Base-by-base conservation (phyloP, 1,284 basidiomycete genomes). In the Irpex sp. region DNA sequence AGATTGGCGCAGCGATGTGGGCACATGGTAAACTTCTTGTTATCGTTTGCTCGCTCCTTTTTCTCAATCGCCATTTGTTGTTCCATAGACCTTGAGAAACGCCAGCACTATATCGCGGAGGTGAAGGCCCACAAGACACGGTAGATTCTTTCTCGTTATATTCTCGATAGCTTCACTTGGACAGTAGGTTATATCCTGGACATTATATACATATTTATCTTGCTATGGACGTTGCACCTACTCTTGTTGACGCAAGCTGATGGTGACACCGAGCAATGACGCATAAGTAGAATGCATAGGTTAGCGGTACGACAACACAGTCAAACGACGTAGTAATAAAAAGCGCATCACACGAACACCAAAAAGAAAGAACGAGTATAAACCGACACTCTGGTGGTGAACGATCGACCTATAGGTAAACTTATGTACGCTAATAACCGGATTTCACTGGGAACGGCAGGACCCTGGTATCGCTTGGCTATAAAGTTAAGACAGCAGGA, bases 1-100 rank as follows among this genome's bases (percentile, higher is more conserved):
- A 92, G 9, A 85, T 96, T 34, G 94, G 94, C 2, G 92, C 92
- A 1, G 93, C 92, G 1, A 96, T 96, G 94, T 95, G 93, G 92
- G 90, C 91, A 5, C 85, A 90, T 69, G 92, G 90, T 91, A 69
- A 21, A 26, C 54, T 31, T 19, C 1, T 38, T 2, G 9, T 40
- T 8, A 56, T 21, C 19, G 15, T 26, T 47, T 13, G n/a, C 26
- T 26, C 26, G 26, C 26, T 26, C 26, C 26, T 26, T 2, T 26
- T 26, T 26, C 26, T 26, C 2, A n/a, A 4, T 49, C 5, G 15
- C 11, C 6, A 5, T 48, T 21, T 15, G 58, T 63, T 48, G 3
- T 36, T n/a, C n/a, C 49, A n/a, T 19, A 89, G 88, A 93, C 73
- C 74, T 93, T 4, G 91, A 94, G 75, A 93, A 93, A 73, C 79